Evolutionary conservation across 169 alveolate genomes (phyloP), one percentile per base, ranked within the genome.

Genomic region (Eimeria necatrix): DNA sequence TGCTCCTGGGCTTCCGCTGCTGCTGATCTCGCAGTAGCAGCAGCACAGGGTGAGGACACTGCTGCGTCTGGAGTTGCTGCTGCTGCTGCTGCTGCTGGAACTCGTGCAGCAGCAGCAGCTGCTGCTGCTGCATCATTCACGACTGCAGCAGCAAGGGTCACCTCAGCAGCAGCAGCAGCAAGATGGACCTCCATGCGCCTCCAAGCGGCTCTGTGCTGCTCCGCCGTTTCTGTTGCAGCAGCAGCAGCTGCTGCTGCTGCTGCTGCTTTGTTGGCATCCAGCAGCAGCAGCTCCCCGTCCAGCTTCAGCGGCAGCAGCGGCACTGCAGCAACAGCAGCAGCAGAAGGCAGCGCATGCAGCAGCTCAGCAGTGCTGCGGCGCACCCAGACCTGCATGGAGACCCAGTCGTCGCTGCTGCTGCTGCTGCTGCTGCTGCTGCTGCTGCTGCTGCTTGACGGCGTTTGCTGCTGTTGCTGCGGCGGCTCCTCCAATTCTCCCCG

Each of bases 211-310:
- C 76, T 64, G 76, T 64, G 76, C 76, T 64, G 18, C 76, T 64
- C 76, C 9, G 76, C 18, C 18, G 26, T n/a, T 9, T 64, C 76
- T 14, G 26, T 8, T n/a, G 76, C 76, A 10, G 76, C 26, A 14
- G 76, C 76, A 5, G 76, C 76, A 5, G 76, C 76, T 10, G 32
- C 20, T 64, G 76, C 76, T 14, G 41, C 76, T n/a, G 18, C 76
- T n/a, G 76, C 76, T 64, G 76, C 76, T 10, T 64, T 64, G 76
- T 24, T 8, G 26, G 76, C 76, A 14, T 64, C 76, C 76, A 64
- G 76, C 76, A 64, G 76, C 76, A 64, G 76, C 41, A 64, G 76
- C 76, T 64, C 32, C 26, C 76, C 76, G 18, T 64, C 41, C 76
- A 64, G 76, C 26, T 64, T 9, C 26, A 64, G 14, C 9, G 76